phyloP scores from a whole-genome alignment of 345 rosid species.

The Gossypium sturtianum region DNA sequence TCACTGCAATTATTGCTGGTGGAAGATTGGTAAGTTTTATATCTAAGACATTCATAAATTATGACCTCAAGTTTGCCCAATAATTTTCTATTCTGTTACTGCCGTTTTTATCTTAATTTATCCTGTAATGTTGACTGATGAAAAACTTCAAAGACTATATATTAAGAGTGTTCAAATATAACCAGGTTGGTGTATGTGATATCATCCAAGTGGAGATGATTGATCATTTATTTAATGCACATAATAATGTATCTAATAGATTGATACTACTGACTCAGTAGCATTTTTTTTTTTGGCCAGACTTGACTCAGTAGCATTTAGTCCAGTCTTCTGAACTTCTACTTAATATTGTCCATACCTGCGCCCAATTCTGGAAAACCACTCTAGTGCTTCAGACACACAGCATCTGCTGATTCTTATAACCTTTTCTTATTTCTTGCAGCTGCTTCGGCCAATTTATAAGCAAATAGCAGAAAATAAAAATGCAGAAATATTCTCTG shows the following conservation, averaged over 20 bases:
- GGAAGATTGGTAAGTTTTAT: constrained; percentile 79
- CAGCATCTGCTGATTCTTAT: constrained; percentile 2
- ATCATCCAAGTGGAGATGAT: constrained; percentile 1
- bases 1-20: constrained; percentile 91
- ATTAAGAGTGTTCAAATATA: constrained; percentile 2
- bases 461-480: constrained; percentile 95
- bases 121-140: constrained; percentile 10
- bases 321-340: not conserved
- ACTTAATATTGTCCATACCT: not conserved
- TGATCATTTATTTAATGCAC: constrained; percentile 2
- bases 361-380: constrained; percentile 2
- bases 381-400: constrained; percentile 10
- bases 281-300: not conserved
- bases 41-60: constrained; percentile 7
- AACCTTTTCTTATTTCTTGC: constrained; percentile 26
- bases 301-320: not conserved
- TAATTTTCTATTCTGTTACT: constrained; percentile 14
- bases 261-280: not conserved
- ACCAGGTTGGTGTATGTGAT: not conserved
- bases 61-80: constrained; percentile 12
- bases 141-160: not conserved
- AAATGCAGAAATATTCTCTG: constrained; percentile 98
- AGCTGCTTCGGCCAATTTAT: constrained; percentile 98
- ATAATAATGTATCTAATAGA: not conserved
- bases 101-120: constrained; percentile 1